Base-by-base conservation (phyloP, 2,329 filamentous ascomycete species). In the Colletotrichum simmondsii region DNA sequence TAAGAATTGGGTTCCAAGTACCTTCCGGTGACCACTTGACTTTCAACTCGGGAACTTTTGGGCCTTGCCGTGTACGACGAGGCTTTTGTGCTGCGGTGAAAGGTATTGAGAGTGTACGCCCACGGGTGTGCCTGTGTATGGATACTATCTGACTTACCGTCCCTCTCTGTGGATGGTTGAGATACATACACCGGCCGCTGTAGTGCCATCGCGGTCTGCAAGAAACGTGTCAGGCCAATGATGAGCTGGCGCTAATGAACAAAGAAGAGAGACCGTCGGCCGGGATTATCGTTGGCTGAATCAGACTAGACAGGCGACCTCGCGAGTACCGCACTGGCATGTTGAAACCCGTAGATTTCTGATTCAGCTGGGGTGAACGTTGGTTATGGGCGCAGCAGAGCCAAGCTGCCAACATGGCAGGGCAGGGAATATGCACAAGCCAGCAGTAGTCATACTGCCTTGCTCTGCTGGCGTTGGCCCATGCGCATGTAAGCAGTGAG, bases 321-420 rank as follows among this genome's bases (percentile, higher is more conserved):
- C 58, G 28, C 37, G 58, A 24, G 52, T 14, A 64, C 64, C n/a
- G 32, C 53, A 22, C 61, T 67, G 57, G 68, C 57, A 35, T 57
- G 56, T 58, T 37, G 46, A 58, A 60, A 28, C 8, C 14, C 37
- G 26, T 49, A 42, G 64, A 22, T 7, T 37, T 46, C 35, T 37
- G 32, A 49, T 37, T 32, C 42, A 49, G 19, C 19, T 22, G 42
- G n/a, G 42, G 8, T n/a, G 42, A 22, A 22, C 22, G 42, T n/a
- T 22, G 42, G 42, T 49, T 22, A 49, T n/a, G 7, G 42, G 42
- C 19, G 19, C 42, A 22, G 42, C 19, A 49, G 19, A 49, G 42
- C 42, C 42, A 49, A 49, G 42, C 42, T 49, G 42, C 42, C 42
- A 49, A 49, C 42, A 11, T n/a, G 19, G 42, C 42, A 49, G 42